Base-by-base conservation (phyloP, 768 basidiomycete genomes). In the Amanita fuliginea region DNA sequence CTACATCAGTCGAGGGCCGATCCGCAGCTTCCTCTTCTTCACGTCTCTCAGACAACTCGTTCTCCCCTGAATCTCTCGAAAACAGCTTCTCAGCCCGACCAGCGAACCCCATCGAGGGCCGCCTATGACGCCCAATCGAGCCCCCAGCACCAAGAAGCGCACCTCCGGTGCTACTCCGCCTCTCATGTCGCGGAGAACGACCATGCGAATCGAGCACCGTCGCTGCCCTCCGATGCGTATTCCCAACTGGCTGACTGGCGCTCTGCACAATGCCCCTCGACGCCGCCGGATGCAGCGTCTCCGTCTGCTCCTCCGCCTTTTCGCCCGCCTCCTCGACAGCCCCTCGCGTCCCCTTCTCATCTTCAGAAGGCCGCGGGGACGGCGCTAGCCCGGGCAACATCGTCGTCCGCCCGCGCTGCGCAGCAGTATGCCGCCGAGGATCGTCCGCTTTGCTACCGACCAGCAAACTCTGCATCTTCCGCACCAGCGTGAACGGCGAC, bases 81-180 rank as follows among this genome's bases (percentile, higher is more conserved):
- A 87, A 86, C 43, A 76, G 55, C 50, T 70, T 62, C 11, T 78
- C 76, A 28, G 60, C 52, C n/a, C 54, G 55, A 10, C 61, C 64
- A 37, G 73, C 72, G 53, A 77, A 78, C 8, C 82, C 82, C 26
- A 81, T 85, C 47, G 84, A 86, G 2, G 85, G 84, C 47, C 85
- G 67, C 32, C 86, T 73, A 63, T 78, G 75, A 3, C 87, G 71
- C 8, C 82, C 81, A 51, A 85, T 73, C 3, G 81, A 78, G 13
- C 78, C 80, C 10, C 72, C 74, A 21, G 57, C 53, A 42, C 55
- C 54, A 57, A 71, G 60, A 34, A 77, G 71, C 35, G 80, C 77
- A 19, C 77, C 85, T 22, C 86, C 82, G 0, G 83, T 85, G 58
- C 85, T 88, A 58, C 84, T 86, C 58, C 88, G 66, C 58, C 87